Evolutionary conservation across 2,329 filamentous ascomycete genomes (phyloP), one percentile per base, ranked within the genome.

Genomic region (Arachnomyces sp.): DNA sequence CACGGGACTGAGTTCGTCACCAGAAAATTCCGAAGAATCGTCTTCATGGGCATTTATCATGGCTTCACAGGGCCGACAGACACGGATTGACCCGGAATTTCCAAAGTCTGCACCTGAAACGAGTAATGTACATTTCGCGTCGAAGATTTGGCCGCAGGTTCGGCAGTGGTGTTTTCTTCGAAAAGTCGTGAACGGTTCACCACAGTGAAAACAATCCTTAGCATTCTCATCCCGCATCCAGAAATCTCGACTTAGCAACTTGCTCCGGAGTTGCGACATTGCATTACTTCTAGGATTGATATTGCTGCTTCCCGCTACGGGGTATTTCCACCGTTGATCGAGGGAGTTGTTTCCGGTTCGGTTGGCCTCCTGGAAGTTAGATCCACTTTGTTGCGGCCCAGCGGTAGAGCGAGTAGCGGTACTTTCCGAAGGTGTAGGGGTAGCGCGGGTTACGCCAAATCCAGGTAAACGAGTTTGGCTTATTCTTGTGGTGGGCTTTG

Each of bases 151-250:
- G n/a, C 92, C 92, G 58, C 92, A 98, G 1, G 77, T 77, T 45
- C 93, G 81, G 61, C 92, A 98, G 62, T 98, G 92, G 60, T 98
- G 92, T 58, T 98, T 98, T 49, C 92, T 80, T 44, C 92, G 78
- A 58, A 96, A 96, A 1, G 90, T 92, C 0, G 87, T 88, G 56
- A 98, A 98, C 2, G 85, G 77, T 43, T 86, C 84, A 33, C 86
- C 86, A 54, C 92, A 98, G 33, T 86, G 78, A 59, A 95, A 98
- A 56, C 92, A 98, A 53, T 95, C 90, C 59, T 94, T 96, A 44
- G 90, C 93, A 47, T 93, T 95, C 56, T 96, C 92, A 58, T 98
- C 92, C 44, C 88, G 86, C 92, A 98, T 98, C 92, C 90, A 96
- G 53, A 95, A 96, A 52, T 96, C 89, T 55, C 89, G 92, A 59